Conservation (phyloP, 31 red algal species). For the Asparagopsis taxiformis region DNA sequence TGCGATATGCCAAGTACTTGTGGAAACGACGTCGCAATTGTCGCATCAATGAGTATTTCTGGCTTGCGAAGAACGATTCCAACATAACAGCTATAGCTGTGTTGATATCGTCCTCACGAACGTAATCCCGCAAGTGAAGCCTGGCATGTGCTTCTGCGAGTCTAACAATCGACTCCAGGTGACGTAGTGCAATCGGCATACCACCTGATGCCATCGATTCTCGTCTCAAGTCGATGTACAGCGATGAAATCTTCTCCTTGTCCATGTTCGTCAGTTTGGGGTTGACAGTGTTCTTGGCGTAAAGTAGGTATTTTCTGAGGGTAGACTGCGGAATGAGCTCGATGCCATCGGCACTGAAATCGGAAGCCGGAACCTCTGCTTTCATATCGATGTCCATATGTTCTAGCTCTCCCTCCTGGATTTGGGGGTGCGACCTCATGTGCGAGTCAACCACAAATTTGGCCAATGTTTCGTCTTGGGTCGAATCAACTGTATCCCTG, state of each 20-base stretch:
- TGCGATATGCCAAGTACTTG: conserved; percentile 86
- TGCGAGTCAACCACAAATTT: conserved; percentile 98
- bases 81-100: conserved; percentile 95
- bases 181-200: conserved; percentile 97
- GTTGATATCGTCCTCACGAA: conserved; percentile 97
- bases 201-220: conserved; percentile 97
- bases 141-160: conserved; percentile 94
- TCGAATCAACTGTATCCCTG: conserved; percentile 83
- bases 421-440: conserved; percentile 84
- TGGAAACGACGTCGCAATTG: conserved; percentile 88
- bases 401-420: conserved; percentile 44
- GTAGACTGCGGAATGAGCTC: conserved; percentile 83
- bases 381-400: conserved; percentile 18
- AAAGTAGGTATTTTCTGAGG: conserved; percentile 95
- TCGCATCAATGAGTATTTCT: conserved; percentile 97
- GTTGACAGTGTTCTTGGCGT: conserved; percentile 70
- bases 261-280: conserved; percentile 94
- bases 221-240: conserved; percentile 92
- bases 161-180: conserved; percentile 97
- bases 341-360: conserved; percentile 46
- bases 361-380: conserved; percentile 14
- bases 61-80: conserved; percentile 97
- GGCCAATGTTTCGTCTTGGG: conserved; percentile 92
- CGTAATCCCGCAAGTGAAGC: conserved; percentile 91
- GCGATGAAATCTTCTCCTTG: conserved; percentile 87